These are phyloP conservation scores for Fomitopsis betulina DNA, from an alignment of 1,284 basidiomycete species.

Conservation along the genomic window DNA sequence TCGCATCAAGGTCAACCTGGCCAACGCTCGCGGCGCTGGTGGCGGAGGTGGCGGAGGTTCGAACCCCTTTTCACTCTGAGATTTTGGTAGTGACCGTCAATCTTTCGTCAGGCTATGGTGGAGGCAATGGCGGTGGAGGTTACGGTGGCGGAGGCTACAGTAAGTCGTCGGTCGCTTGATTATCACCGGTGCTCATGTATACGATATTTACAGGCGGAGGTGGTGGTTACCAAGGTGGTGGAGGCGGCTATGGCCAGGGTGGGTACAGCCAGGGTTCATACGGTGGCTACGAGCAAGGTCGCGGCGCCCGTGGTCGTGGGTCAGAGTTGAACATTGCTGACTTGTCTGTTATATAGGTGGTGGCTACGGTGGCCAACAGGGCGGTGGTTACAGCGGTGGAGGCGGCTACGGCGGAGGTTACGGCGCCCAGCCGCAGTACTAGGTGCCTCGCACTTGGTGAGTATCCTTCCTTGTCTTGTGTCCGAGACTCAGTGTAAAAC, in stretches of 20 bases:
- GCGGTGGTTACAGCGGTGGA: slow-evolving; percentile 28
- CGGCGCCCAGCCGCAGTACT: slow-evolving; percentile 21
- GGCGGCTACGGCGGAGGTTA: slow-evolving; percentile 19
- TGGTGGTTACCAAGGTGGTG: slow-evolving; percentile 23
- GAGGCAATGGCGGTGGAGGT: slow-evolving; percentile 16
- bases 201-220: slow-evolving; percentile 14
- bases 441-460: slow-evolving; percentile 7
- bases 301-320: slow-evolving; percentile 13
- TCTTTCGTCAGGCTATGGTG: slow-evolving; percentile 25
- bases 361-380: slow-evolving; percentile 27
- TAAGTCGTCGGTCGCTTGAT: background rate
- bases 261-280: slow-evolving; percentile 12
- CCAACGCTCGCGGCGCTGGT: slow-evolving; percentile 74
- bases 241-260: slow-evolving; percentile 22
- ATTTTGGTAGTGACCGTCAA: slow-evolving; percentile 9
- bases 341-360: slow-evolving; percentile 15
- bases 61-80: background rate
- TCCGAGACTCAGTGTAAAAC: background rate
- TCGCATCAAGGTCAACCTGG: slow-evolving; percentile 91
- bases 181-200: background rate
- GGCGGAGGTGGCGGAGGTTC: slow-evolving; percentile 34
- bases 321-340: slow-evolving; percentile 14
- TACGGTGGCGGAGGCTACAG: slow-evolving; percentile 29
- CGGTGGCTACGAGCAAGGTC: slow-evolving; percentile 15
- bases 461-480: background rate